Evolutionary conservation across 2,329 filamentous ascomycete species (phyloP), one percentile per base, ranked within the genome.

Genomic region (Rachicladosporium sp.): DNA sequence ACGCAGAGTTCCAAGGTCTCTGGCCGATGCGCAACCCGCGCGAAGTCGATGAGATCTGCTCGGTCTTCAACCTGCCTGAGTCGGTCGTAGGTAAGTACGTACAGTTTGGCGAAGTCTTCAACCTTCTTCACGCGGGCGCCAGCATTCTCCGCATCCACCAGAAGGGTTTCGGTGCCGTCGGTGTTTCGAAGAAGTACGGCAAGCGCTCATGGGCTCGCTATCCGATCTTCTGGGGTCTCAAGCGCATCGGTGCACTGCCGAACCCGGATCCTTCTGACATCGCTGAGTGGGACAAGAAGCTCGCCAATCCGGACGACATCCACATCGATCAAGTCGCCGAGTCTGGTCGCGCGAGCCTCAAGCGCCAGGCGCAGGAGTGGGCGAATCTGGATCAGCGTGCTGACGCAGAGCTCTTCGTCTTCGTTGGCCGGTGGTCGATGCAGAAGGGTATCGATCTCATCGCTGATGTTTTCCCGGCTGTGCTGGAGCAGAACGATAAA

Each of bases 371-470:
- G 11, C 77, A 81, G 50, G 71, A 77, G 57, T 81, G 78, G 77
- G 77, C 78, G 30, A 74, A 74, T 6, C 63, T 81, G 2, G 64
- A 77, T 2, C 66, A 74, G 38, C 69, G 76, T 46, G 69, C 74
- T 2, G 65, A 74, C 31, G 76, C 78, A 2, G 75, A 81, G 42
- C 64, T 81, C 4, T 70, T 81, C 45, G 77, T 81, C 7, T 81
- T 81, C 47, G 77, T 81, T 33, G 77, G 77, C 41, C 70, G 77
- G 45, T 81, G 77, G 78, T 77, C 72, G 6, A 72, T 77, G 66
- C 77, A 81, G 50, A 81, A 81, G 55, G 77, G 77, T 37, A 67
- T 81, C 36, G 77, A 81, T 53, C 61, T 81, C 36, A 80, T 81
- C 47, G 77, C 77, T n/a, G 77, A 81, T 50, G 74, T 80, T 33